phyloP scores from a whole-genome alignment of 2,329 filamentous ascomycete species.

The Cordyceps cicadae region DNA sequence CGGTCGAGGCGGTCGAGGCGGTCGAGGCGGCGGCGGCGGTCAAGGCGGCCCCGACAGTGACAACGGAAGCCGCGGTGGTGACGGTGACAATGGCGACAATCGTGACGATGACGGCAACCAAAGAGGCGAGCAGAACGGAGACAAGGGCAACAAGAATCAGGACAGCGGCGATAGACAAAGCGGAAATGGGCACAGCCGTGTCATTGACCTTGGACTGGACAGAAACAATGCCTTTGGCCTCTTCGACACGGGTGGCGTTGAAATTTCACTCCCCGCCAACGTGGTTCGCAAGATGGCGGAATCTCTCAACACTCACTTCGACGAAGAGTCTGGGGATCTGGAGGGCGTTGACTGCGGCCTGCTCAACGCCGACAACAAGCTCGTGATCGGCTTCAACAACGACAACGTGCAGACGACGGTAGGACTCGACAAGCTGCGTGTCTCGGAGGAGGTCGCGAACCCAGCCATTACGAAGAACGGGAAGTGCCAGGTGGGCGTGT shows the following conservation, averaged over 20 bases:
- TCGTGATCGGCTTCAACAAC: conserved; percentile 6
- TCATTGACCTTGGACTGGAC: background rate
- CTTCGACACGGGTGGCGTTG: conserved; percentile 3
- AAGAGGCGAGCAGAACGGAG: background rate
- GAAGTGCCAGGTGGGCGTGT: background rate
- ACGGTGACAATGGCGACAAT: too few relatives aligned
- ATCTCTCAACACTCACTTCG: background rate
- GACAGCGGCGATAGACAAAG: background rate
- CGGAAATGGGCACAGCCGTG: background rate
- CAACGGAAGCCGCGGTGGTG: too few relatives aligned
- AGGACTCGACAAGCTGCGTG: background rate
- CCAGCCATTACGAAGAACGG: background rate
- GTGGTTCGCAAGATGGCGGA: background rate
- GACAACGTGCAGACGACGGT: background rate
- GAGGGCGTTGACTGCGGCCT: conserved; percentile 1
- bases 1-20: too few relatives aligned
- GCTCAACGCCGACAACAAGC: conserved; percentile 2
- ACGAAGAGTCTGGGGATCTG: background rate
- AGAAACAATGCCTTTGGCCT: background rate
- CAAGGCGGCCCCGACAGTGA: too few relatives aligned
- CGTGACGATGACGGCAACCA: too few relatives aligned
- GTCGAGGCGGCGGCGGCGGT: too few relatives aligned
- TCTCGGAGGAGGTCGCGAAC: background rate
- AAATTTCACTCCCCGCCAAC: background rate
- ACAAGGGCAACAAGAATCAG: background rate